phyloP scores from a whole-genome alignment of 768 basidiomycete species.

The Suillus placidus region DNA sequence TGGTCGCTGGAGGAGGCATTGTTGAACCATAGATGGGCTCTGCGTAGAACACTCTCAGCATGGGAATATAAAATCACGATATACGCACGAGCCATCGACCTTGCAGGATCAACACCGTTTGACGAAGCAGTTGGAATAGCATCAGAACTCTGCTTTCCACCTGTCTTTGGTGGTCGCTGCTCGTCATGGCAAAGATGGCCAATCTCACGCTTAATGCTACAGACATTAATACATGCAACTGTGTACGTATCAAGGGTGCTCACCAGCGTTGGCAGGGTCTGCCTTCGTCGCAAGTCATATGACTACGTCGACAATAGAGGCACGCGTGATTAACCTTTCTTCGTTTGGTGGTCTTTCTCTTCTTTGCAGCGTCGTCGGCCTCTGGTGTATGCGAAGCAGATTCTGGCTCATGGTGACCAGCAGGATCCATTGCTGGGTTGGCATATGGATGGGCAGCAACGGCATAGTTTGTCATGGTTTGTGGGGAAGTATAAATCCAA shows the following conservation, averaged over 20 bases:
- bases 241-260: conserved; percentile 36
- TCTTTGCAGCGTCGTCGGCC: conserved; percentile 37
- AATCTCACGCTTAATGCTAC: conserved; percentile 94
- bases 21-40: conserved; percentile 27
- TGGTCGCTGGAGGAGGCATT: conserved; percentile 32
- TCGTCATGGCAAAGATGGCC: conserved; percentile 94
- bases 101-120: conserved; percentile 35
- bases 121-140: conserved; percentile 25
- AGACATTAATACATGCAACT: conserved; percentile 14
- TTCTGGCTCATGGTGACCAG: conserved; percentile 29
- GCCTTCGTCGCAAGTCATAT: conserved; percentile 91
- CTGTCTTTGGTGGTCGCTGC: conserved; percentile 52
- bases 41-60: conserved; percentile 5
- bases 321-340: conserved; percentile 93
- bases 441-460: conserved; percentile 27
- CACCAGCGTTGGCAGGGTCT: conserved; percentile 93
- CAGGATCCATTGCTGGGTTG: conserved; percentile 18
- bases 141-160: conserved; percentile 43
- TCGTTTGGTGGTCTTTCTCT: conserved; percentile 57
- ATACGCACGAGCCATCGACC: conserved; percentile 31
- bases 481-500: neutral
- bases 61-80: neutral
- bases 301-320: conserved; percentile 88
- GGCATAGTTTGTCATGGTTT: conserved; percentile 31
- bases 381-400: conserved; percentile 20